Conservation (phyloP, 1,284 basidiomycete species). For the Ceraceosorus guamensis region DNA sequence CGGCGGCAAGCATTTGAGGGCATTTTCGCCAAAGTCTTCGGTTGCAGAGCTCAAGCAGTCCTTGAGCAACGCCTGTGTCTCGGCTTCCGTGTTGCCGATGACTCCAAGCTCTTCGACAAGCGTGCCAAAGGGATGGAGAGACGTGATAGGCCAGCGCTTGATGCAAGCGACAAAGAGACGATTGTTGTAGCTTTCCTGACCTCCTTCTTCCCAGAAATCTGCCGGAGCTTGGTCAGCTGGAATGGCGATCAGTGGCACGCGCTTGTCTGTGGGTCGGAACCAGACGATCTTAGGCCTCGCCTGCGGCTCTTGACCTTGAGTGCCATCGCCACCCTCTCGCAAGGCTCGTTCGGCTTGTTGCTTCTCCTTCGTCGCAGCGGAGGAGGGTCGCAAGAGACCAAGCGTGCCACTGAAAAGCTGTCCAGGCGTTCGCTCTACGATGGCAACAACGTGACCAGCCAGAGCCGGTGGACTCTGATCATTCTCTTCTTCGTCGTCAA, state of each 20-base stretch:
- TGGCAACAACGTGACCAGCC: constrained; percentile 94
- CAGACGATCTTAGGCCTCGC: constrained; percentile 93
- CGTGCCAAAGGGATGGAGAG: constrained; percentile 96
- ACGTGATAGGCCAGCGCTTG: constrained; percentile 80
- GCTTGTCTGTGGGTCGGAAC: constrained; percentile 99
- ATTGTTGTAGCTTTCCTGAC: constrained; percentile 70
- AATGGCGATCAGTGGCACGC: constrained; percentile 96
- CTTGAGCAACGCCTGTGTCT: constrained; percentile 92
- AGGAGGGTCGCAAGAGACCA: constrained; percentile 88
- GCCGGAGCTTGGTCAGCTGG: constrained; percentile 90
- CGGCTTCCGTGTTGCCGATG: constrained; percentile 96
- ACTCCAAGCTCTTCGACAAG: constrained; percentile 94
- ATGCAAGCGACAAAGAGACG: constrained; percentile 95
- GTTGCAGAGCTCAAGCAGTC: constrained; percentile 67
- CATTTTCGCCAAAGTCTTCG: constrained; percentile 55
- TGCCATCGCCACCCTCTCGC: constrained; percentile 79
- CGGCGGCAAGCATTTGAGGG: constrained; percentile 91
- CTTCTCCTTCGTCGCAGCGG: constrained; percentile 97
- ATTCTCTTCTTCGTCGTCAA: constrained; percentile 79
- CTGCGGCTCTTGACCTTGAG: constrained; percentile 62
- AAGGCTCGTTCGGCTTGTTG: constrained; percentile 95
- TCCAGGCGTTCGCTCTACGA: constrained; percentile 96
- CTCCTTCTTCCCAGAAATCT: constrained; percentile 87
- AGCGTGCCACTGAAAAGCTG: constrained; percentile 97
- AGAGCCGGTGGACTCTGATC: constrained; percentile 55